Evolutionary conservation across 2,329 filamentous ascomycete genomes (phyloP), one percentile per base, ranked within the genome.

Genomic region (Lecanicillium sp.): DNA sequence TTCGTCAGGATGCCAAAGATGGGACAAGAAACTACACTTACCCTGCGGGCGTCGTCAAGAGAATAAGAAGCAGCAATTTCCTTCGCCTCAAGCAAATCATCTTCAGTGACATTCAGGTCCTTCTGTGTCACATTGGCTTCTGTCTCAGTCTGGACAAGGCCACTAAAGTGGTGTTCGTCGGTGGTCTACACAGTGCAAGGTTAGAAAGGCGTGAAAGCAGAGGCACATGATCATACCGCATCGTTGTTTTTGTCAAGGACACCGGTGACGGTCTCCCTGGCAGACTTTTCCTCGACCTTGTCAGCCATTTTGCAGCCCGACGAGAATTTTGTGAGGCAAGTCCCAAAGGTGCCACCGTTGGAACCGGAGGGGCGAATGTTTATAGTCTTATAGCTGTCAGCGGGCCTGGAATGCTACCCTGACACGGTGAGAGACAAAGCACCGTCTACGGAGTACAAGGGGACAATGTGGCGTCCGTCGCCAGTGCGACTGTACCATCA

Each of bases 11-110:
- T 37, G 18, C 8, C 7, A 17, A 10, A n/a, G 28, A 25, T 31
- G 31, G 33, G 17, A 31, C 11, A 15, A 15, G 1, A 31, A 6
- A 13, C 14, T 7, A 17, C 17, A 37, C 44, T 36, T 36, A 47
- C 44, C n/a, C 42, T 42, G 32, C 42, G 43, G 22, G 50, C 54
- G 28, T 51, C 54, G 19, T 53, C 56, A 31, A 51, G 46, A 18
- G 39, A 51, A 43, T 53, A 49, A 36, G n/a, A 46, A 29, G 39
- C 49, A 12, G 55, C 56, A 20, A 53, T 39, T 19, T 52, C 54
- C 39, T 52, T 57, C 15, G 55, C 57, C 37, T 60, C 50, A 7
- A 53, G 43, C 20, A 59, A 47, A 44, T 59, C 56, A 22, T 53
- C 45, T 30, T 55, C 55, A 3, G 57, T 56, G 6, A 55, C 53